Conservation (phyloP, 495 filamentous ascomycete species). For the Penicillium flavigenum region DNA sequence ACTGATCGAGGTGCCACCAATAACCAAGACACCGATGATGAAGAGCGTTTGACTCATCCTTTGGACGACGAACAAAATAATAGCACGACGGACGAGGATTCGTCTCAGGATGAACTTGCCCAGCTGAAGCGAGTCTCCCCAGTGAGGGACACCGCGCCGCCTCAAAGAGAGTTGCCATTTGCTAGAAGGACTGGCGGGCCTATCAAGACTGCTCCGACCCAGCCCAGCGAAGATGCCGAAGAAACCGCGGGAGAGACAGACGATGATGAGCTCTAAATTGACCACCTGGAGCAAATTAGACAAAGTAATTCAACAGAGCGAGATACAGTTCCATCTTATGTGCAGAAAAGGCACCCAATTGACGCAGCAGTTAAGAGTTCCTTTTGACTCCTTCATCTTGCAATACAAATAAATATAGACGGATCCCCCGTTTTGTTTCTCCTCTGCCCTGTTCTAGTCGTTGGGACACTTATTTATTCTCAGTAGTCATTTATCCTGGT, state of each 20-base stretch:
- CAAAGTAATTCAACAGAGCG: background rate
- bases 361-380: background rate
- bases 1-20: slow-evolving; percentile 22
- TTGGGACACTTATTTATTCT: background rate
- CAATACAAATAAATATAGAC: background rate
- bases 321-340: background rate
- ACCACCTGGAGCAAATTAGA: background rate
- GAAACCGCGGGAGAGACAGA: slow-evolving; percentile 50
- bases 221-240: slow-evolving; percentile 20
- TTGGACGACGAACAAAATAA: slow-evolving; percentile 42
- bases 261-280: slow-evolving; percentile 51
- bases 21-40: slow-evolving; percentile 41
- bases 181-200: slow-evolving; percentile 15
- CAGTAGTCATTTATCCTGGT: background rate
- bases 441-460: background rate
- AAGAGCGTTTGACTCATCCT: slow-evolving; percentile 37
- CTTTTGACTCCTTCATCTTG: background rate
- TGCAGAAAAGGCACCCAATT: background rate
- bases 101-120: background rate
- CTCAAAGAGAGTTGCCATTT: slow-evolving; percentile 45
- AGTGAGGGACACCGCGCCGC: slow-evolving; percentile 27
- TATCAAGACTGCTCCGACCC: slow-evolving; percentile 4
- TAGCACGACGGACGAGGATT: slow-evolving; percentile 41
- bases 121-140: slow-evolving; percentile 8
- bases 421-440: background rate